Evolutionary conservation across 306 rosid genomes (phyloP).

Genomic region (Parietaria judaica): DNA sequence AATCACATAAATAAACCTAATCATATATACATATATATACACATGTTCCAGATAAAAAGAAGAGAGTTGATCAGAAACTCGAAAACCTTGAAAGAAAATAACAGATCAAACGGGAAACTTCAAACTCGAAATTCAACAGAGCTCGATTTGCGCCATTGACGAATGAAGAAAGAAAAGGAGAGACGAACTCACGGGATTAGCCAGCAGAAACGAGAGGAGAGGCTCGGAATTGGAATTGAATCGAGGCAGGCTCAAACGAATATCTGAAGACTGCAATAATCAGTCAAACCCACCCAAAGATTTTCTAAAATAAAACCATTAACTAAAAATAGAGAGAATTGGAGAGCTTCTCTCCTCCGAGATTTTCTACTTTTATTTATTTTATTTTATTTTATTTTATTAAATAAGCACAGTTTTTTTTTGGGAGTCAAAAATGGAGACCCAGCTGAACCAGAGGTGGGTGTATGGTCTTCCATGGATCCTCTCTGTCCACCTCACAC

Average conservation of each 20-base stretch:
- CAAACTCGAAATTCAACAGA: too few species aligned
- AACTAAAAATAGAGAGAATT: slow-evolving; percentile 36
- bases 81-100: too few species aligned
- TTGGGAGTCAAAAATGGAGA: slow-evolving; percentile 7
- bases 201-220: slow-evolving; percentile 16
- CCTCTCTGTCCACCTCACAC: slow-evolving; percentile 13
- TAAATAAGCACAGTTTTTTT: background rate
- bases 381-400: background rate
- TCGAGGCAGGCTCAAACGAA: background rate
- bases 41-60: too few species aligned
- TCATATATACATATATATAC: too few species aligned
- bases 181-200: slow-evolving; percentile 32
- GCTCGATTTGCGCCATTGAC: too few species aligned
- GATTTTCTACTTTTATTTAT: background rate
- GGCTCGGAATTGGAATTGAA: slow-evolving; percentile 17
- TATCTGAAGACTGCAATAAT: background rate
- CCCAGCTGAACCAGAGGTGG: background rate
- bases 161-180: background rate
- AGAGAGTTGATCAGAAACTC: too few species aligned
- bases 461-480: slow-evolving; percentile 1
- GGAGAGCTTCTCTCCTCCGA: slow-evolving; percentile 9
- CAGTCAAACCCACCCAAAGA: background rate
- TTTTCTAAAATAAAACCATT: slow-evolving; percentile 2
- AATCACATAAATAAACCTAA: too few species aligned
- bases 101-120: too few species aligned